Percentiles rank a stretch among this genome's conserved stretches.
These are phyloP conservation scores for Chytridium lagenaria DNA, from an alignment of 371 early-diverging fungal species.

Conservation along the genomic window DNA sequence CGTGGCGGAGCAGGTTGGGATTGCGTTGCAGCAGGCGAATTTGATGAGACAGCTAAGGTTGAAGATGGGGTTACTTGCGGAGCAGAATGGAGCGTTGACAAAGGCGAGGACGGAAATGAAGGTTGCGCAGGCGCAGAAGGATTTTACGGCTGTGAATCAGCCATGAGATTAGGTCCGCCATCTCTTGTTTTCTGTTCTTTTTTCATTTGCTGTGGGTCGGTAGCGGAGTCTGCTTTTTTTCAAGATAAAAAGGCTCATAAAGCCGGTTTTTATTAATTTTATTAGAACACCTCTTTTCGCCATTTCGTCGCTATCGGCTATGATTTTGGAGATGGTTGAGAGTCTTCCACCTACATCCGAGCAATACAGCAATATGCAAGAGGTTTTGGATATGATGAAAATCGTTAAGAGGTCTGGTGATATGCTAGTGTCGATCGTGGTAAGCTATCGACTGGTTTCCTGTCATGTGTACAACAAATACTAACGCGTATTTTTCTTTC, in stretches of 20 bases:
- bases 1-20: constrained; percentile 19
- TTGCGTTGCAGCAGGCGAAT: constrained; percentile 19
- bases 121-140: constrained; percentile 20
- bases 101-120: constrained; percentile 23
- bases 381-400: constrained; percentile 16
- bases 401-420: constrained; percentile 9
- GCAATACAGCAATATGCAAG: background rate
- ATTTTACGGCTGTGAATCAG: constrained; percentile 26
- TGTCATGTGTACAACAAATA: too few relatives aligned
- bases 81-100: constrained; percentile 13
- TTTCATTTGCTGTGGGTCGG: too few relatives aligned
- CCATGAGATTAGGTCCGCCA: constrained; percentile 29
- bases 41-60: constrained; percentile 5
- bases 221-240: too few relatives aligned
- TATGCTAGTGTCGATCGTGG: constrained; percentile 23
- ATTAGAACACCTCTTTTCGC: constrained; percentile 26
- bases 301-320: constrained; percentile 16
- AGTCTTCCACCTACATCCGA: background rate
- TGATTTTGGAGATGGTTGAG: constrained; percentile 20
- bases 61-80: constrained; percentile 7
- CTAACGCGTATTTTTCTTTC: background rate
- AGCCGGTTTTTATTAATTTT: too few relatives aligned
- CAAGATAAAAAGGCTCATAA: too few relatives aligned
- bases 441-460: background rate
- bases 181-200: too few relatives aligned